Base-by-base conservation (phyloP, 2,329 filamentous ascomycete genomes). In the Xylariaceae sp. region DNA sequence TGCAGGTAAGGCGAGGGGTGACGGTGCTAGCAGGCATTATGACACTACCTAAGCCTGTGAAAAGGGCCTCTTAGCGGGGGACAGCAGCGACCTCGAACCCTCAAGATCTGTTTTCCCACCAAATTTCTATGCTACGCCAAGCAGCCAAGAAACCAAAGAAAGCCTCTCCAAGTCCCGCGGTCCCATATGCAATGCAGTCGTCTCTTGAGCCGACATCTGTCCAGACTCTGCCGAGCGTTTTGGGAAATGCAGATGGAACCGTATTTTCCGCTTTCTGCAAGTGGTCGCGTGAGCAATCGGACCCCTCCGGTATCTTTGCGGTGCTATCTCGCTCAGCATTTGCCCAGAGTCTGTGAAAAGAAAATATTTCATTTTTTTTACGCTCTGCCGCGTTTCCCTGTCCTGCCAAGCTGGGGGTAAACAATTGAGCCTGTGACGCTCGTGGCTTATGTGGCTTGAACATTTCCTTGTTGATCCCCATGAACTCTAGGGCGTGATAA, bases 211-310 rank as follows among this genome's bases (percentile, higher is more conserved):
- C 37, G 17, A 40, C 30, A 12, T 26, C 23, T 33, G 30, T 29
- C 34, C 24, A 34, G 29, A 37, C 31, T 15, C 15, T 29, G 31
- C 28, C 28, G 26, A 43, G 37, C 23, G 9, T 28, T 38, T 31
- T 23, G 40, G 31, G 21, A 26, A 36, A 31, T 34, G 38, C 38
- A 27, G 29, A 27, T 38, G n/a, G 8, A 31, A 24, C 7, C 6
- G 28, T 12, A 11, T 37, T 36, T 36, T 40, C 43, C 38, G 43
- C 15, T 49, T 48, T 46, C 38, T 41, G 53, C 42, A 55, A 53
- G 47, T 52, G 52, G 31, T 56, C 53, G 53, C 51, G 53, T 56
- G 53, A 54, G 49, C 44, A 3, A n/a, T n/a, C n/a, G n/a, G n/a
- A n/a, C n/a, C n/a, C n/a, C n/a, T n/a, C n/a, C n/a, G n/a, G n/a